A percentile compares a stretch with the other conserved stretches of the same genome.
Evolutionary conservation across 176 grass and related monocot species (phyloP).

Genomic region (Cenchrus americanus): DNA sequence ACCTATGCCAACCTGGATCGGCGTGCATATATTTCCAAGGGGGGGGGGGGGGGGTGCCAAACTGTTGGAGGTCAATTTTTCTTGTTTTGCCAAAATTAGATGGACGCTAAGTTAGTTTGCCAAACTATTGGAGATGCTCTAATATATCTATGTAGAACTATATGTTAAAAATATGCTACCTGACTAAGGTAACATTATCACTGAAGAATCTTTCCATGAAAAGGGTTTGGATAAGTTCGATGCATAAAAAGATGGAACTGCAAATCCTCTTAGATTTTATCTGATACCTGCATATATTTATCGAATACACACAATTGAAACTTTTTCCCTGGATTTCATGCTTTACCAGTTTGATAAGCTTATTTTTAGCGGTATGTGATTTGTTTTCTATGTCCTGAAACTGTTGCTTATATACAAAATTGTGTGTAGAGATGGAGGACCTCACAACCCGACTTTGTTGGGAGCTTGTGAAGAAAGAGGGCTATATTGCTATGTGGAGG

Average conservation of each 20-base stretch:
- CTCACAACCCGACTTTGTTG: slow-evolving; percentile 79
- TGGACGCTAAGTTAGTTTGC: too few species aligned
- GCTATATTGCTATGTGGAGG: slow-evolving; percentile 91
- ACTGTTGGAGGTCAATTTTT: too few species aligned
- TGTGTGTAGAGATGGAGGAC: slow-evolving; percentile 82
- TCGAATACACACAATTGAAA: neutral
- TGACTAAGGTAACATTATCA: slow-evolving; percentile 18
- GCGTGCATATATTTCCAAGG: too few species aligned
- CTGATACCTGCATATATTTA: neutral
- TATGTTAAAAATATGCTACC: neutral
- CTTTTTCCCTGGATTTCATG: neutral
- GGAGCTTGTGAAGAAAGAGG: slow-evolving; percentile 94
- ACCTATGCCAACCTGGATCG: too few species aligned
- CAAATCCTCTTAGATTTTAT: slow-evolving; percentile 37
- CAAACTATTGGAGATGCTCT: too few species aligned
- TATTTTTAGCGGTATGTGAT: slow-evolving; percentile 2
- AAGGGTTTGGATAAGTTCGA: slow-evolving; percentile 12
- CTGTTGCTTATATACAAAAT: slow-evolving; percentile 41
- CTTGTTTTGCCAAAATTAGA: too few species aligned
- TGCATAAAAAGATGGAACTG: slow-evolving; percentile 18
- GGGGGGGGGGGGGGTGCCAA: too few species aligned
- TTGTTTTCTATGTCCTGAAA: slow-evolving; percentile 33
- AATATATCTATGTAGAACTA: slow-evolving; percentile 14
- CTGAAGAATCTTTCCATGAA: slow-evolving; percentile 3
- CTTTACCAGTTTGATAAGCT: neutral